Conservation (phyloP, 116 monocot species). For the Cymodocea nodosa region DNA sequence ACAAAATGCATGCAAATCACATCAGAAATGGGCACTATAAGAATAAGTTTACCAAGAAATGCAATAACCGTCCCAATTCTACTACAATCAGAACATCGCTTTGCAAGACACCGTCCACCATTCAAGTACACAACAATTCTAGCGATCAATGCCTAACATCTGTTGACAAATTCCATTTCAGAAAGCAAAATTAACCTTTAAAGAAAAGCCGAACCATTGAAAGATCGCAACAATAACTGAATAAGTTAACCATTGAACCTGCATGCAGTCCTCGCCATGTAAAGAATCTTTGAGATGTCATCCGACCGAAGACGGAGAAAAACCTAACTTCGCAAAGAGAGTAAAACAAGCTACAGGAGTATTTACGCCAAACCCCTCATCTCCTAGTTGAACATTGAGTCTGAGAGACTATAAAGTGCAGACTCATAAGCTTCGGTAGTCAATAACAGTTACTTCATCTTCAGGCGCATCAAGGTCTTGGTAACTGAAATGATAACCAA, state of each 20-base stretch:
- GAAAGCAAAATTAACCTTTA: background rate
- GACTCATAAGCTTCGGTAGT: constrained; percentile 73
- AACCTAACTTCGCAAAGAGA: too few species aligned
- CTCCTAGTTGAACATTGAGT: background rate
- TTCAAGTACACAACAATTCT: background rate
- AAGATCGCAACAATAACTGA: background rate
- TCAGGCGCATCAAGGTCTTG: constrained; percentile 99
- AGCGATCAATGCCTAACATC: background rate
- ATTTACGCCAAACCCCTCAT: background rate
- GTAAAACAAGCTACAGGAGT: background rate
- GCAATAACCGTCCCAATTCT: too few species aligned
- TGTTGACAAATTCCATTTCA: background rate
- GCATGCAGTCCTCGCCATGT: background rate
- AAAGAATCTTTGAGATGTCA: background rate
- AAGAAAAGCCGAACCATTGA: background rate
- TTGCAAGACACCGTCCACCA: too few species aligned
- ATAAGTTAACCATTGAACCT: too few species aligned
- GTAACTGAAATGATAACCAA: constrained; percentile 42
- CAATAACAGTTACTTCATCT: constrained; percentile 95
- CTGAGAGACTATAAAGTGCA: background rate
- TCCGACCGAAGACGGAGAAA: background rate
- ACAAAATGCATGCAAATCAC: too few species aligned
- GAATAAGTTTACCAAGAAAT: too few species aligned
- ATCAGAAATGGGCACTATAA: too few species aligned
- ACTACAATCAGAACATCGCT: too few species aligned